A percentile compares a stretch with the other conserved stretches of the same genome.
Evolutionary conservation across 164 flowering plant species (phyloP).

Genomic region (Sedum album): DNA sequence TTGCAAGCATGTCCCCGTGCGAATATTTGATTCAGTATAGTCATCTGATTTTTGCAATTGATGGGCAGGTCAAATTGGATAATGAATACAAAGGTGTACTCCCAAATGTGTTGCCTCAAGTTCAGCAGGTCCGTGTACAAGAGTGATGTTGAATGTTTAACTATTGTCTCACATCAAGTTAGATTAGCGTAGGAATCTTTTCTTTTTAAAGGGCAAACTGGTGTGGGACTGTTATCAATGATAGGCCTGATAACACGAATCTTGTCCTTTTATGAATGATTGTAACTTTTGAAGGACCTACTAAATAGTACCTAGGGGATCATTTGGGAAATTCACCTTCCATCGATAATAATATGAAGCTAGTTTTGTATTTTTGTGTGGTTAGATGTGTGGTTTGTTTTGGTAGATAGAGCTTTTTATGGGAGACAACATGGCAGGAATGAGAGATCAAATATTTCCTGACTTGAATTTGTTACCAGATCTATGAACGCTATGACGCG

Average conservation of each 20-base stretch:
- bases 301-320: background rate
- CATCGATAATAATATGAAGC: too few species aligned
- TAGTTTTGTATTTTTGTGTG: too few species aligned
- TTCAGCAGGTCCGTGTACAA: slow-evolving; percentile 52
- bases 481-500: slow-evolving; percentile 66
- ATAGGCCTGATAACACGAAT: background rate
- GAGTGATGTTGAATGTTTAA: background rate
- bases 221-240: background rate
- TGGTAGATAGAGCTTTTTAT: background rate
- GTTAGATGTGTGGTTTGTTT: too few species aligned
- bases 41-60: background rate
- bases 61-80: slow-evolving; percentile 51
- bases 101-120: slow-evolving; percentile 64
- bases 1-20: background rate
- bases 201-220: background rate
- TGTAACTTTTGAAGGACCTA: background rate
- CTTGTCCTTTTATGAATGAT: background rate
- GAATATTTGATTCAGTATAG: too few species aligned
- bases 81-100: slow-evolving; percentile 75
- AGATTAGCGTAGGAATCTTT: background rate
- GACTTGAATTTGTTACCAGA: slow-evolving; percentile 25
- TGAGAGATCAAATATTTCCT: too few species aligned
- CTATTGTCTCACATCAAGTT: background rate
- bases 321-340: background rate
- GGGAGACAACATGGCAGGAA: background rate